Evolutionary conservation across 2,329 filamentous ascomycete species (phyloP).

Genomic region (Aspergillus spinulosporus): DNA sequence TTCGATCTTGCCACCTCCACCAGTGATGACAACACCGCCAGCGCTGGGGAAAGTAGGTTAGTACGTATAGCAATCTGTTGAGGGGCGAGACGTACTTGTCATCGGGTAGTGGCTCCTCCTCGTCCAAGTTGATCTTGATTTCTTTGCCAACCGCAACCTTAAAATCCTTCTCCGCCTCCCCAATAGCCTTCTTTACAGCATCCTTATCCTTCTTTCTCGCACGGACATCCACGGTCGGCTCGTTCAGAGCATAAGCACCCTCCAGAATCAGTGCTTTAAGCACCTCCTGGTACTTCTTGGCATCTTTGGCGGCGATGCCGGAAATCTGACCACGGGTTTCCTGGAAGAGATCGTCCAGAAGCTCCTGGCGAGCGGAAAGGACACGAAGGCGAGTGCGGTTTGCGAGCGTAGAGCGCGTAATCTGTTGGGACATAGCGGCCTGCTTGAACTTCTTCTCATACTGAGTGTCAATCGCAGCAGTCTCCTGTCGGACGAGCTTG

Average conservation of each 20-base stretch:
- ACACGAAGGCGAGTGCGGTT: slow-evolving; percentile 95
- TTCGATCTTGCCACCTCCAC: slow-evolving; percentile 88
- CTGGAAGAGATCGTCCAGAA: slow-evolving; percentile 89
- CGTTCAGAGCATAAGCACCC: slow-evolving; percentile 83
- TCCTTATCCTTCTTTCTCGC: slow-evolving; percentile 78
- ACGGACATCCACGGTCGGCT: slow-evolving; percentile 72
- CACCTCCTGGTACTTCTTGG: slow-evolving; percentile 68
- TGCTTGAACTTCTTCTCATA: slow-evolving; percentile 99
- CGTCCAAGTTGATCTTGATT: slow-evolving; percentile 69
- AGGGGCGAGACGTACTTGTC: slow-evolving; percentile 67
- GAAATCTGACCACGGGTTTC: slow-evolving; percentile 70
- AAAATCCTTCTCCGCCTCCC: slow-evolving; percentile 76
- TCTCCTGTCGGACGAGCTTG: slow-evolving; percentile 96
- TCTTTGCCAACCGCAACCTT: slow-evolving; percentile 74
- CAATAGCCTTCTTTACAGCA: slow-evolving; percentile 73
- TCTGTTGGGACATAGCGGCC: slow-evolving; percentile 97
- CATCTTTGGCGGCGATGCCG: slow-evolving; percentile 56
- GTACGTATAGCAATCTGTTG: slow-evolving; percentile 10
- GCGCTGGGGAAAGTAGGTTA: slow-evolving; percentile 56
- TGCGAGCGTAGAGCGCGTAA: slow-evolving; percentile 90
- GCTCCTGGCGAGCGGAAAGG: slow-evolving; percentile 80
- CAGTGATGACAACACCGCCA: slow-evolving; percentile 78
- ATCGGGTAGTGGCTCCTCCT: slow-evolving; percentile 75
- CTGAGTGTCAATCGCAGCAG: slow-evolving; percentile 80
- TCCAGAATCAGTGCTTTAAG: slow-evolving; percentile 83